Conservation (phyloP, 352 stramenopile genomes). For the Paralagenidium karlingii region DNA sequence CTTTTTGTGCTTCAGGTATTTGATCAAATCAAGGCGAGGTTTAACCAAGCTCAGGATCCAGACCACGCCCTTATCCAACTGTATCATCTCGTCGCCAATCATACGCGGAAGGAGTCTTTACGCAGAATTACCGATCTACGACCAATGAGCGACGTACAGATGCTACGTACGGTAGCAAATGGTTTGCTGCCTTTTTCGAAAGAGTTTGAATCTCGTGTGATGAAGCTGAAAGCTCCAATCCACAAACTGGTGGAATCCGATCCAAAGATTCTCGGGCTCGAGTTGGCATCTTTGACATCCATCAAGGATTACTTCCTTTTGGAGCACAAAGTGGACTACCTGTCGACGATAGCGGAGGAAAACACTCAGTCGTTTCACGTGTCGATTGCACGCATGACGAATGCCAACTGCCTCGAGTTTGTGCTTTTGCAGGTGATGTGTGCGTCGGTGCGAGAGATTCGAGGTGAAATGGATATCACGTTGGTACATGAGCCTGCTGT, state of each 20-base stretch:
- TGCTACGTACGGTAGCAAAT: not conserved
- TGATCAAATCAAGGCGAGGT: slow-evolving; percentile 29
- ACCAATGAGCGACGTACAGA: not conserved
- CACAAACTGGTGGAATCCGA: slow-evolving; percentile 52
- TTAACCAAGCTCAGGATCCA: slow-evolving; percentile 6
- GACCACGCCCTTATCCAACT: not conserved
- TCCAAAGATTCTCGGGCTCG: slow-evolving; percentile 52
- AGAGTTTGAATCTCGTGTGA: slow-evolving; percentile 2
- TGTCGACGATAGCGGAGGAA: slow-evolving; percentile 46
- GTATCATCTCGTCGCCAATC: not conserved
- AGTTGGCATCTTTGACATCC: slow-evolving; percentile 47
- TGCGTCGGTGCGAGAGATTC: slow-evolving; percentile 23
- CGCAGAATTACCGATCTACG: not conserved
- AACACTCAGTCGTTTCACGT: slow-evolving; percentile 31
- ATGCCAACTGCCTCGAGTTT: slow-evolving; percentile 52
- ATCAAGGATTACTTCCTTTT: slow-evolving; percentile 27
- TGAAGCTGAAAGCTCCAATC: slow-evolving; percentile 33
- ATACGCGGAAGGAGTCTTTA: not conserved
- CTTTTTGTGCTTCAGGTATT: slow-evolving; percentile 53
- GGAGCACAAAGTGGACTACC: slow-evolving; percentile 70
- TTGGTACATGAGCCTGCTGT: slow-evolving; percentile 59
- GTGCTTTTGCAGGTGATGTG: slow-evolving; percentile 57
- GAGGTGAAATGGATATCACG: slow-evolving; percentile 45
- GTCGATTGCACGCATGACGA: slow-evolving; percentile 43
- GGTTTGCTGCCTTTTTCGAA: no score